Base-by-base conservation (phyloP, 176 grass and related monocot species). In the Phoenix dactylifera region DNA sequence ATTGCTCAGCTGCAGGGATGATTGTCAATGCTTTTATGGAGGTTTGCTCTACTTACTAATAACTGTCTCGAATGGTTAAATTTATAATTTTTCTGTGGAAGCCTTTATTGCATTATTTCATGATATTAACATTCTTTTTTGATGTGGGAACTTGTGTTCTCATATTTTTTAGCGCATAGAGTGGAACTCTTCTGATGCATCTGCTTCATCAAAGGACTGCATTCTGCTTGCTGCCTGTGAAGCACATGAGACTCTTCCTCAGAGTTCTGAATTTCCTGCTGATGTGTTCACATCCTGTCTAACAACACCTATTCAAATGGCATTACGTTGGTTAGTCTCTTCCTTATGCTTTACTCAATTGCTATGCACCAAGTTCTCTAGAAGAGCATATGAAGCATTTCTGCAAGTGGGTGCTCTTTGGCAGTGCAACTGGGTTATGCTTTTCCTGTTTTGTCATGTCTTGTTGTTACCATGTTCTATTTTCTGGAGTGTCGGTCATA, bases 181-280 rank as follows among this genome's bases (percentile, higher is more conserved):
- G n/a, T 85, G 81, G 61, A 81, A 72, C 58, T 77, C 59, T 54
- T 72, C 81, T 53, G 73, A 71, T 80, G 66, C 76, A 22, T 83
- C 84, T 55, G 17, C 66, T 69, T 76, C 83, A 64, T 65, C 52
- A 53, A 97, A 80, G 72, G 93, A 97, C 59, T 92, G 87, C 75
- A 97, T 97, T 83, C 76, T 97, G 73, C 93, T 97, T 73, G 93
- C 93, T 64, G 87, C 93, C 26, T 97, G 93, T n/a, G 87, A 97
- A 66, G 87, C 87, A 35, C 81, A 92, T 70, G 87, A 97, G 76
- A 91, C 84, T 70, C 84, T 97, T 65, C 93, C 93, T 32, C 93
- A 97, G 78, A 97, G 87, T 69, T 76, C 69, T 22, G 93, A 97
- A 63, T 97, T 80, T 74, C 93, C 93, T 49, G 93, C 93, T 57